Percentiles rank a stretch among this genome's conserved stretches.
These are phyloP conservation scores for Chrysanthemum seticuspe DNA, from an alignment of 129 eudicot species.

Conservation along the genomic window DNA sequence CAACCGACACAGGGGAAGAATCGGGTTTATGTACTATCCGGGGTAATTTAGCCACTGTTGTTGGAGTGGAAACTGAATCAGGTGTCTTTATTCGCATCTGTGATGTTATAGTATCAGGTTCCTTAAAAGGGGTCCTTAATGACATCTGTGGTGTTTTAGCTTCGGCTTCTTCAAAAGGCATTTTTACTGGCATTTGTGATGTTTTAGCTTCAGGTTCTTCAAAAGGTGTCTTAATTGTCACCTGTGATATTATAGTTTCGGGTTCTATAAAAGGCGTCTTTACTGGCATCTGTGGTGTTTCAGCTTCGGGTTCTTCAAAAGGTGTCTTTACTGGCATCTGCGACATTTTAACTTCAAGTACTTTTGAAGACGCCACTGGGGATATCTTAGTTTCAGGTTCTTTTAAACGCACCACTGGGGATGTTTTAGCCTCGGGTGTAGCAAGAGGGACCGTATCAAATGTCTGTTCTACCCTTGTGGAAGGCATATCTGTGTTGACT, in stretches of 20 bases:
- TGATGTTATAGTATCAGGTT: conserved; percentile 1
- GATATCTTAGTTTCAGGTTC: conserved; percentile 17
- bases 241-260: no score
- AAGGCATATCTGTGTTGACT: conserved; percentile 31
- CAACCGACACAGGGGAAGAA: conserved; percentile 6
- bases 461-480: conserved; percentile 22
- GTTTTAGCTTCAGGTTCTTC: not conserved
- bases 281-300: no score
- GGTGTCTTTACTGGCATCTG: no score
- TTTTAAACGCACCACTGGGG: conserved; percentile 17
- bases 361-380: conserved; percentile 4
- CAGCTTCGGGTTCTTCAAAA: no score
- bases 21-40: conserved; percentile 17
- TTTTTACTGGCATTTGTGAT: not conserved
- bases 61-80: conserved; percentile 14
- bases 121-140: not conserved
- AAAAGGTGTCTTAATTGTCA: no score
- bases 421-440: conserved; percentile 22
- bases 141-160: no score
- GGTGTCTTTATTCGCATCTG: conserved; percentile 19
- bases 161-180: no score
- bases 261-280: no score
- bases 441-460: conserved; percentile 21
- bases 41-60: conserved; percentile 21
- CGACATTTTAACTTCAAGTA: conserved; percentile 10